Conservation (phyloP, 2,329 filamentous ascomycete genomes). For the Lachnellula hyalina region DNA sequence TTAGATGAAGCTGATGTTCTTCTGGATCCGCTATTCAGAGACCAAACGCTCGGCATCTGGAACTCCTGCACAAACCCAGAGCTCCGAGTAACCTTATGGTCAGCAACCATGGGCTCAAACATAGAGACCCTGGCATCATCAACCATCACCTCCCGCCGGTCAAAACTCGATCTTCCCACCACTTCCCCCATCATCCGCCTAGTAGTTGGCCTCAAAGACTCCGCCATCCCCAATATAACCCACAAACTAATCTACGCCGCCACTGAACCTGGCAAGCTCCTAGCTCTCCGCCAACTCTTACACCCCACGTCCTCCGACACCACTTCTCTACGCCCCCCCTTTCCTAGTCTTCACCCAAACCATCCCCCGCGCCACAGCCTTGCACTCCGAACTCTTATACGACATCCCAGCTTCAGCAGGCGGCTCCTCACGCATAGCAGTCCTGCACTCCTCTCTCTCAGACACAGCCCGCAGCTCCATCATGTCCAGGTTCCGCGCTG, state of each 20-base stretch:
- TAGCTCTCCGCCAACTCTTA: constrained; percentile 83
- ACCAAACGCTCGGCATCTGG: constrained; percentile 85
- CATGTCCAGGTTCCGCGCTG: constrained; percentile 84
- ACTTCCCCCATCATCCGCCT: constrained; percentile 65
- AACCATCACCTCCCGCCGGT: constrained; percentile 55
- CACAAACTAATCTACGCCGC: constrained; percentile 89
- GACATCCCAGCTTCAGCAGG: constrained; percentile 89
- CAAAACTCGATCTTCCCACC: constrained; percentile 31
- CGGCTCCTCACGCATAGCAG: constrained; percentile 76
- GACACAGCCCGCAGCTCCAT: constrained; percentile 70
- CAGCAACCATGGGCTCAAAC: constrained; percentile 92
- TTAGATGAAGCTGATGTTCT: constrained; percentile 95
- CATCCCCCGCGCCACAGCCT: constrained; percentile 79
- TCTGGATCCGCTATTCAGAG: constrained; percentile 82
- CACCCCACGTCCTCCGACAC: constrained; percentile 58
- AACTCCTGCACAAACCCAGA: constrained; percentile 63
- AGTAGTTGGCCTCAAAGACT: constrained; percentile 95
- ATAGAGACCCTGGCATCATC: constrained; percentile 73
- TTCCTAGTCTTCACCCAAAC: constrained; percentile 97
- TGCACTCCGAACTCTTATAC: constrained; percentile 87
- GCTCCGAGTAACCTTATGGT: constrained; percentile 83
- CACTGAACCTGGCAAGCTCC: constrained; percentile 87
- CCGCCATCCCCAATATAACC: constrained; percentile 84
- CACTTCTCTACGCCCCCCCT: constrained; percentile 66
- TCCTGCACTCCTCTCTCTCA: constrained; percentile 81